phyloP scores from a whole-genome alignment of 2,329 filamentous ascomycete genomes.

The Ambrosiella cleistominuta region DNA sequence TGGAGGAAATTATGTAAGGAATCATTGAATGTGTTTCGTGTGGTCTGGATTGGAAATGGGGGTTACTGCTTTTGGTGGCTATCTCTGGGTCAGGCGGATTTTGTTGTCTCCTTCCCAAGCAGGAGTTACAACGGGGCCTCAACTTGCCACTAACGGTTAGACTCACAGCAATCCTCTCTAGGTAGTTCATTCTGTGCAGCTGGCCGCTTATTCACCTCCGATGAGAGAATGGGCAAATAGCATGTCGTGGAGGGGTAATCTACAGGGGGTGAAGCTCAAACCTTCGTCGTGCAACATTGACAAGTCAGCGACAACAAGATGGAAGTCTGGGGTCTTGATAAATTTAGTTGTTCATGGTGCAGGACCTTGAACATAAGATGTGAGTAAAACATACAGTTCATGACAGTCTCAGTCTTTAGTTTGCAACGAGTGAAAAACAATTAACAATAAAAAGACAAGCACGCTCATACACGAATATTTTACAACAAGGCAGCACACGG shows the following conservation, averaged over 20 bases:
- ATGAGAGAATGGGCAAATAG: neutral
- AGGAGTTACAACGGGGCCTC: neutral
- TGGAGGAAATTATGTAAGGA: constrained; percentile 11
- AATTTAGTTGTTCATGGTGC: no score
- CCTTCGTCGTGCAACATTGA: neutral
- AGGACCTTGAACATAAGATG: no score
- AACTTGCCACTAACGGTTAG: neutral
- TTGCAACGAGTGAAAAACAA: no score
- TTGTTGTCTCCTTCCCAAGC: neutral
- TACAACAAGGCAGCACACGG: no score
- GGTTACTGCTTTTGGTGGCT: neutral
- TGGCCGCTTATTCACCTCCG: neutral
- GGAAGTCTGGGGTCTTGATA: neutral
- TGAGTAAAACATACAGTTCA: no score
- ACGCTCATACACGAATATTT: no score
- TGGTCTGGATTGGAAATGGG: constrained; percentile 1
- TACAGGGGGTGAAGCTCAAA: neutral
- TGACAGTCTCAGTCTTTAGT: no score
- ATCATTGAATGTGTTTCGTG: constrained; percentile 2
- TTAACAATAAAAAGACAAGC: no score
- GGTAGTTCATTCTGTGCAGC: no score
- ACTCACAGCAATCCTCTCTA: no score
- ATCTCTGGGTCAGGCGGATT: neutral
- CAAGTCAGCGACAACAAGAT: neutral
- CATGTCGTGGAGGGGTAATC: neutral